A percentile compares a stretch with the other conserved stretches of the same genome.
These are phyloP conservation scores for Boletales sp. DNA, from an alignment of 768 basidiomycete species.

Conservation along the genomic window DNA sequence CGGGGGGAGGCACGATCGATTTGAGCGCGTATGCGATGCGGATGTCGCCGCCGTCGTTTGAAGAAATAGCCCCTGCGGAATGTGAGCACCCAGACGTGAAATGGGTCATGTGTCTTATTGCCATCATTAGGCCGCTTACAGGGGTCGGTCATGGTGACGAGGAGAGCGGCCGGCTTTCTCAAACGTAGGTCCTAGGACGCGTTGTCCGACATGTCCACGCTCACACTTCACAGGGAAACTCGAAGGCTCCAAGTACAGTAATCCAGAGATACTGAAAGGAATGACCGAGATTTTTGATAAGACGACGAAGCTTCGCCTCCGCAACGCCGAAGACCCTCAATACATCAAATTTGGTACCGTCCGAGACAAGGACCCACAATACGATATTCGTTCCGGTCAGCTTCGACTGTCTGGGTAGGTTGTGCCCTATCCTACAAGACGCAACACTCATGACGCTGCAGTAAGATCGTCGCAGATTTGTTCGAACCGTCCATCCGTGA, in stretches of 20 bases:
- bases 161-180: conserved; percentile 32
- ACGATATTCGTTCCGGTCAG: conserved; percentile 38
- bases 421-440: not conserved
- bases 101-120: not conserved
- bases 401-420: conserved; percentile 37
- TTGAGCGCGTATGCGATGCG: conserved; percentile 41
- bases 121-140: conserved; percentile 34
- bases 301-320: conserved; percentile 43
- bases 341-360: conserved; percentile 41
- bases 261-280: conserved; percentile 30
- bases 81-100: conserved; percentile 21
- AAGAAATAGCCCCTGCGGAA: conserved; percentile 36
- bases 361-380: conserved; percentile 35
- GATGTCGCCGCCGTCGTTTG: conserved; percentile 35
- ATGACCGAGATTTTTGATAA: conserved; percentile 39
- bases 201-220: not conserved
- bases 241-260: conserved; percentile 29
- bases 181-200: conserved; percentile 11
- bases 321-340: conserved; percentile 33
- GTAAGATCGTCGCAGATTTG: conserved; percentile 37
- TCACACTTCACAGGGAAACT: conserved; percentile 24
- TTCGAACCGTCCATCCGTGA: conserved; percentile 43
- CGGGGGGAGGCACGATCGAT: conserved; percentile 45
- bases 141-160: conserved; percentile 39
- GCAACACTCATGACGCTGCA: conserved; percentile 10